A percentile compares a stretch with the other conserved stretches of the same genome.
Conservation (phyloP, 139 green algal species). For the Desmodesmus armatus region DNA sequence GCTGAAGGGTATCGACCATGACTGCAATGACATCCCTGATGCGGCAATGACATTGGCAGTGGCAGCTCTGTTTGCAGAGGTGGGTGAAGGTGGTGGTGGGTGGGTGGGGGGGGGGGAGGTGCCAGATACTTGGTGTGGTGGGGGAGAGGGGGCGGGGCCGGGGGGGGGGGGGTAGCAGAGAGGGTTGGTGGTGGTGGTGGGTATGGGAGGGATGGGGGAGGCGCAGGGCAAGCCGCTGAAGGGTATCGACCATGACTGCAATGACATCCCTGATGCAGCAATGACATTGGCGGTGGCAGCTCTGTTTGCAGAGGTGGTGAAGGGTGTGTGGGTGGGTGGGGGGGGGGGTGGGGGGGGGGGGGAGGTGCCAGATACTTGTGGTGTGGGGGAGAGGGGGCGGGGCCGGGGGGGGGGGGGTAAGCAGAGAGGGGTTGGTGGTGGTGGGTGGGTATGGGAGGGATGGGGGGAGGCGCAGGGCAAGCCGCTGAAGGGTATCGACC, state of each 20-base stretch:
- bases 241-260: slow-evolving; percentile 97
- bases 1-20: slow-evolving; percentile 94
- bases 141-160: neutral
- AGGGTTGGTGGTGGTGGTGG: too few relatives aligned
- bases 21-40: slow-evolving; percentile 99
- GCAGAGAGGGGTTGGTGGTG: too few relatives aligned
- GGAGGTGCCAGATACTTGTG: neutral
- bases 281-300: slow-evolving; percentile 98
- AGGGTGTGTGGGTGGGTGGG: too few relatives aligned
- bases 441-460: too few relatives aligned
- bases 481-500: slow-evolving; percentile 91
- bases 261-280: slow-evolving; percentile 98
- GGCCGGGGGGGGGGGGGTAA: too few relatives aligned
- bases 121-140: neutral
- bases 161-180: too few relatives aligned
- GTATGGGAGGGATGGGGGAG: too few relatives aligned
- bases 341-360: too few relatives aligned
- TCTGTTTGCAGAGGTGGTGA: slow-evolving; percentile 93
- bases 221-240: slow-evolving; percentile 72
- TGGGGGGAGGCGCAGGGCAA: too few relatives aligned
- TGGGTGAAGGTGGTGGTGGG: too few relatives aligned
- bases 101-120: neutral
- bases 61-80: slow-evolving; percentile 94
- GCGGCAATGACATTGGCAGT: slow-evolving; percentile 99
- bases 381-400: neutral